Evolutionary conservation across 73 alveolate genomes (phyloP).

Genomic region (Paramecium sexaurelia): DNA sequence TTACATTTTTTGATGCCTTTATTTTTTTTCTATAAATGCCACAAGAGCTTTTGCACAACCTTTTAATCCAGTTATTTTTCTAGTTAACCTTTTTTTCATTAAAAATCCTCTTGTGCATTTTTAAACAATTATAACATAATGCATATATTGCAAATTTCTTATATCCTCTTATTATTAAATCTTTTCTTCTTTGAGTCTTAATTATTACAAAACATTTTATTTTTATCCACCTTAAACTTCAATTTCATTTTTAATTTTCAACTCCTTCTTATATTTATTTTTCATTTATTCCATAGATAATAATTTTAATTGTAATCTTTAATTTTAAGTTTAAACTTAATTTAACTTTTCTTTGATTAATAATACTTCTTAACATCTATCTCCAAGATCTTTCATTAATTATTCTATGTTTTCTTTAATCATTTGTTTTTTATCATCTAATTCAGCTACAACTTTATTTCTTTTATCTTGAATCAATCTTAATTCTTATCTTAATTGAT

Average conservation of each 20-base stretch:
- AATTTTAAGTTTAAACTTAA: neutral
- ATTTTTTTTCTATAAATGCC: neutral
- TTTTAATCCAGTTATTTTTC: neutral
- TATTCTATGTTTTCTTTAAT: slow-evolving; percentile 16
- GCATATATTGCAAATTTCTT: neutral
- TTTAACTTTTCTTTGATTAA: neutral
- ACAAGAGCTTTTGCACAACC: neutral
- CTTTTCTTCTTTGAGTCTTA: neutral
- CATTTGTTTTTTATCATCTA: slow-evolving; percentile 42
- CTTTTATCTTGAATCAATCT: slow-evolving; percentile 16
- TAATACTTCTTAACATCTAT: neutral
- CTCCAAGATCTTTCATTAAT: neutral
- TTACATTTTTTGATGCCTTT: neutral
- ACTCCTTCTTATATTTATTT: neutral
- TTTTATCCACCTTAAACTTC: neutral
- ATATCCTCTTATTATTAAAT: neutral
- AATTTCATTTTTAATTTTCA: neutral
- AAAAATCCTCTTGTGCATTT: slow-evolving; percentile 13
- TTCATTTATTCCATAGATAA: neutral
- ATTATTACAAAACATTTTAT: neutral
- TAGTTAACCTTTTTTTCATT: neutral
- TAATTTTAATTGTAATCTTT: slow-evolving; percentile 26
- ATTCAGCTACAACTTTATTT: slow-evolving; percentile 6
- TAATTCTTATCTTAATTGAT: slow-evolving; percentile 33
- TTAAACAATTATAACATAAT: neutral